Evolutionary conservation across 768 basidiomycete species (phyloP).

Genomic region (Naganishia randhawae): DNA sequence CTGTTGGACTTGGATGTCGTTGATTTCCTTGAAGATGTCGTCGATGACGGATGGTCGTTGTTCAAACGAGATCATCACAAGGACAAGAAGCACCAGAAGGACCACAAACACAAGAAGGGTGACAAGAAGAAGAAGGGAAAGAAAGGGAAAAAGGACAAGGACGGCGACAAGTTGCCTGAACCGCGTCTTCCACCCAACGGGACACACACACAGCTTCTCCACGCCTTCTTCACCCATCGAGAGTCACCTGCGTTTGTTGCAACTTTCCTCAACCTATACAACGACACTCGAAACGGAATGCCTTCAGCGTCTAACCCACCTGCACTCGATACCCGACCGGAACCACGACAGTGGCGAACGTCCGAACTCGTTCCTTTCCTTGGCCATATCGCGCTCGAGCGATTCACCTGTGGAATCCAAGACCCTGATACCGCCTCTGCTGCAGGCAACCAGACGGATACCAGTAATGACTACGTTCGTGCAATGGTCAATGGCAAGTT

Average conservation of each 20-base stretch:
- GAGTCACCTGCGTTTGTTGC: slow-evolving; percentile 53
- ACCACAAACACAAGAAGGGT: background rate
- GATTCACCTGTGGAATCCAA: slow-evolving; percentile 38
- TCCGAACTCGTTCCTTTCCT: slow-evolving; percentile 52
- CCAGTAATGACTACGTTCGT: slow-evolving; percentile 44
- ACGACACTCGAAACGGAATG: slow-evolving; percentile 34
- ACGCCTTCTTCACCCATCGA: slow-evolving; percentile 53
- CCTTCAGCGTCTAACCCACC: slow-evolving; percentile 35
- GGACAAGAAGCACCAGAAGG: background rate
- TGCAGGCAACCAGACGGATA: slow-evolving; percentile 11
- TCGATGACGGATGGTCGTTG: slow-evolving; percentile 15
- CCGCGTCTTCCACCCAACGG: slow-evolving; percentile 52
- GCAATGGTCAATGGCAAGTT: slow-evolving; percentile 52
- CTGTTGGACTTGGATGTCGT: background rate
- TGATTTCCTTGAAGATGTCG: background rate
- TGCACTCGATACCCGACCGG: slow-evolving; percentile 39
- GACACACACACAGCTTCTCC: slow-evolving; percentile 51
- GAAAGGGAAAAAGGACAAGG: slow-evolving; percentile 26
- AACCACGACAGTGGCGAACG: slow-evolving; percentile 50
- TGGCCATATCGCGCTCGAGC: slow-evolving; percentile 52
- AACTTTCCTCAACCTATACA: slow-evolving; percentile 52
- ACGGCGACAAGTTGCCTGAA: slow-evolving; percentile 39
- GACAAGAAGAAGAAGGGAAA: slow-evolving; percentile 25
- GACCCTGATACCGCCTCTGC: slow-evolving; percentile 7
- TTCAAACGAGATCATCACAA: slow-evolving; percentile 7